A percentile compares a stretch with the other conserved stretches of the same genome.
These are phyloP conservation scores for Sphaceloma murrayae DNA, from an alignment of 2,329 filamentous ascomycete species.

Conservation along the genomic window DNA sequence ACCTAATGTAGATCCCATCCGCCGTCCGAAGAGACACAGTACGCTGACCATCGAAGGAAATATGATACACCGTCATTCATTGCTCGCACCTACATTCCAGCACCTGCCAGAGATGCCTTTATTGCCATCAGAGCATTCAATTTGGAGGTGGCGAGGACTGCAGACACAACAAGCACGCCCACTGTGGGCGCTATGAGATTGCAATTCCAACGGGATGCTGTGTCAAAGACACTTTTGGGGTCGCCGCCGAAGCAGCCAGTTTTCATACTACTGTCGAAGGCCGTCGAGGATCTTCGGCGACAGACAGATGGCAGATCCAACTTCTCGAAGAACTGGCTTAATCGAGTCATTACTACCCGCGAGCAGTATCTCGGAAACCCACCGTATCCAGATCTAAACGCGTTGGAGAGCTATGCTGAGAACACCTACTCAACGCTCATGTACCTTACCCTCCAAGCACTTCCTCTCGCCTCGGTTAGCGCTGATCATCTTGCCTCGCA, in stretches of 20 bases:
- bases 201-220: slow-evolving; percentile 87
- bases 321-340: slow-evolving; percentile 49
- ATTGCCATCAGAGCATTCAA: slow-evolving; percentile 87
- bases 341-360: slow-evolving; percentile 66
- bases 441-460: slow-evolving; percentile 72
- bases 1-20: slow-evolving; percentile 41
- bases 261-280: slow-evolving; percentile 69
- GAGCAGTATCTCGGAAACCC: slow-evolving; percentile 76
- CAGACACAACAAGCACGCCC: slow-evolving; percentile 81
- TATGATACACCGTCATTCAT: slow-evolving; percentile 85
- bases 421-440: slow-evolving; percentile 89
- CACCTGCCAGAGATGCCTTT: slow-evolving; percentile 67
- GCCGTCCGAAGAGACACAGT: no score
- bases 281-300: slow-evolving; percentile 49
- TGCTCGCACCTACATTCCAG: slow-evolving; percentile 74
- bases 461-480: slow-evolving; percentile 72
- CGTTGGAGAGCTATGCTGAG: slow-evolving; percentile 81
- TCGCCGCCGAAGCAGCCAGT: slow-evolving; percentile 83
- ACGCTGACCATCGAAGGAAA: slow-evolving; percentile 47
- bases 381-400: slow-evolving; percentile 63
- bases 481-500: slow-evolving; percentile 91
- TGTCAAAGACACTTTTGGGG: slow-evolving; percentile 67
- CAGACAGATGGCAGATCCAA: slow-evolving; percentile 40
- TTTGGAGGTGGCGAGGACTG: slow-evolving; percentile 79
- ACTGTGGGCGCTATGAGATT: slow-evolving; percentile 80